Evolutionary conservation across 106 monocot genomes (phyloP).

Genomic region (Dendrobium nobile): DNA sequence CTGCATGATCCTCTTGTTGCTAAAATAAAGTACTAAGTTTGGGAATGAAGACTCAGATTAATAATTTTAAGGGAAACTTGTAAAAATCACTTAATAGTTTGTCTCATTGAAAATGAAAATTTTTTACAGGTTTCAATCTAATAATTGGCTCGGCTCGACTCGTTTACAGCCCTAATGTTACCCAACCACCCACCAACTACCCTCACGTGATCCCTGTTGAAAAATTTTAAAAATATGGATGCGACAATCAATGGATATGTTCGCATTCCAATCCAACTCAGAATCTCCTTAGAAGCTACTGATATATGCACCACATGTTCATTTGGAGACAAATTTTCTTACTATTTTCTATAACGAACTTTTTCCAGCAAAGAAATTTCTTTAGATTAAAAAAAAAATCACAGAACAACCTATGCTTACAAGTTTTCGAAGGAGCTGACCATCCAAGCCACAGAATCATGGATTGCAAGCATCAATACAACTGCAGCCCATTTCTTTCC

Average conservation of each 20-base stretch:
- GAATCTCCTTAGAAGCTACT: background rate
- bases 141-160: background rate
- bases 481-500: conserved; percentile 55
- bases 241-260: too few relatives aligned
- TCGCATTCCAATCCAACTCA: background rate
- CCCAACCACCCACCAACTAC: too few relatives aligned
- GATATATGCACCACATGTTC: background rate
- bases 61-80: background rate
- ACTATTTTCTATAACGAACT: background rate
- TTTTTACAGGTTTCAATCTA: background rate
- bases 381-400: background rate
- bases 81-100: background rate
- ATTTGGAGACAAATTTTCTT: background rate
- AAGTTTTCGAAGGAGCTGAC: background rate
- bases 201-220: too few relatives aligned
- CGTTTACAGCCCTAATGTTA: too few relatives aligned
- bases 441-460: background rate
- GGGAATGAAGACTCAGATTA: background rate
- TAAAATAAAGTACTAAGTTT: background rate
- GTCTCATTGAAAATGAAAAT: background rate
- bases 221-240: too few relatives aligned
- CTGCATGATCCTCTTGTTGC: background rate
- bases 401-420: background rate
- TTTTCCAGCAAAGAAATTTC: background rate
- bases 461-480: conserved; percentile 18